Evolutionary conservation across 2,329 filamentous ascomycete species (phyloP).

Genomic region (Ramularia endophylla): DNA sequence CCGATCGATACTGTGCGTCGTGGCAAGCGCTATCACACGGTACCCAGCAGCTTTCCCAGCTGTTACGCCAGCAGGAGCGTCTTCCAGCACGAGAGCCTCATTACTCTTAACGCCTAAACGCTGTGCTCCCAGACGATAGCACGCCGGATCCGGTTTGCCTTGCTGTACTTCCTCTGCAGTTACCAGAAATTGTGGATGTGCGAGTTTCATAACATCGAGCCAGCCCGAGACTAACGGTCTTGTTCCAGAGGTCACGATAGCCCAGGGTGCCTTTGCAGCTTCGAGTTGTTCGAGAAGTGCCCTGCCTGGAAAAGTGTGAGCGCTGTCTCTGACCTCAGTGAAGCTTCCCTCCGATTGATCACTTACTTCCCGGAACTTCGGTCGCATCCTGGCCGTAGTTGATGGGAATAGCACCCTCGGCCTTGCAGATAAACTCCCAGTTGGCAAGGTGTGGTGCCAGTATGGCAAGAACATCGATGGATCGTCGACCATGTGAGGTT

Average conservation of each 20-base stretch:
- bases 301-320: constrained; percentile 29
- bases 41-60: constrained; percentile 83
- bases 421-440: constrained; percentile 78
- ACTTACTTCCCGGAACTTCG: constrained; percentile 73
- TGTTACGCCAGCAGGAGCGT: constrained; percentile 77
- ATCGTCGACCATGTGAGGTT: constrained; percentile 84
- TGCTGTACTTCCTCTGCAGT: constrained; percentile 44
- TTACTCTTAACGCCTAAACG: constrained; percentile 37
- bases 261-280: constrained; percentile 61
- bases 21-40: constrained; percentile 76
- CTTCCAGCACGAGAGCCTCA: constrained; percentile 71
- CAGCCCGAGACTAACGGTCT: constrained; percentile 44
- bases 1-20: constrained; percentile 71
- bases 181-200: constrained; percentile 43
- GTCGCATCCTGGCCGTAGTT: constrained; percentile 70
- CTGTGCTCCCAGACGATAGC: constrained; percentile 41
- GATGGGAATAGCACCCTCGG: constrained; percentile 73
- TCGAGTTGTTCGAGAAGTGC: constrained; percentile 29
- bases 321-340: too few species aligned
- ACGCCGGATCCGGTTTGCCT: constrained; percentile 47
- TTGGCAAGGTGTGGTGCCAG: constrained; percentile 81
- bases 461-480: constrained; percentile 76
- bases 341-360: too few species aligned
- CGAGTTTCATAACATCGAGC: constrained; percentile 45
- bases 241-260: constrained; percentile 60